Evolutionary conservation across 768 basidiomycete genomes (phyloP), one percentile per base, ranked within the genome.

Genomic region (Hortiboletus campestris): DNA sequence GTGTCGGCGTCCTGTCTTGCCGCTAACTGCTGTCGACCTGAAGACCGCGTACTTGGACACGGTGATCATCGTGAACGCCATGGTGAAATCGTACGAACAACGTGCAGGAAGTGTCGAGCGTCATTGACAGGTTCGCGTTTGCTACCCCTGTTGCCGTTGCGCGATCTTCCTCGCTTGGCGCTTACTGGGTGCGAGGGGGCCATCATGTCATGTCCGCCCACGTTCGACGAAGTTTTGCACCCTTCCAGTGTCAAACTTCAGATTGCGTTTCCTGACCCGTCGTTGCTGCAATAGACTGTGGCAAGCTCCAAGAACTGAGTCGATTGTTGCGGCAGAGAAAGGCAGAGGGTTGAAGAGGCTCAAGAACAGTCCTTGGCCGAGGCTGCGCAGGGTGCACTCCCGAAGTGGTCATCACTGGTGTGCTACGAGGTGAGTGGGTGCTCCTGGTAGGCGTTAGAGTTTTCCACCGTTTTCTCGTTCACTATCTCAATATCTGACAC

Each of bases 261-360:
- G 62, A 92, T 98, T 51, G 94, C 93, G 2, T 97, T 98, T 69
- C 95, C 95, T 0, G 91, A 95, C 62, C 83, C 88, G 0, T 91
- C 86, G 5, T 78, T 96, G 32, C 78, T 97, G 8, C 94, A 97
- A 67, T 97, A 94, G 95, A 98, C 69, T 97, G 95, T 64, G 95
- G 95, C 43, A 98, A 98, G 67, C 80, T 98, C 13, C 95, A 97
- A 64, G 81, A 85, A 53, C 82, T 98, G 9, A 82, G 85, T n/a
- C 75, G 74, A 25, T 76, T 98, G 29, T 77, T 98, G 11, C 84
- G 91, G 43, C 83, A 90, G 70, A 89, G 85, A 71, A 93, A 94
- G 67, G 83, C 85, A 0, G 92, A 85, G 7, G 93, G 94, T 0
- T n/a, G n/a, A 69, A 6, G 65, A 72, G 32, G 69, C 67, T 34